Base-by-base conservation (phyloP, 352 stramenopile species). In the Phytopythium vexans region DNA sequence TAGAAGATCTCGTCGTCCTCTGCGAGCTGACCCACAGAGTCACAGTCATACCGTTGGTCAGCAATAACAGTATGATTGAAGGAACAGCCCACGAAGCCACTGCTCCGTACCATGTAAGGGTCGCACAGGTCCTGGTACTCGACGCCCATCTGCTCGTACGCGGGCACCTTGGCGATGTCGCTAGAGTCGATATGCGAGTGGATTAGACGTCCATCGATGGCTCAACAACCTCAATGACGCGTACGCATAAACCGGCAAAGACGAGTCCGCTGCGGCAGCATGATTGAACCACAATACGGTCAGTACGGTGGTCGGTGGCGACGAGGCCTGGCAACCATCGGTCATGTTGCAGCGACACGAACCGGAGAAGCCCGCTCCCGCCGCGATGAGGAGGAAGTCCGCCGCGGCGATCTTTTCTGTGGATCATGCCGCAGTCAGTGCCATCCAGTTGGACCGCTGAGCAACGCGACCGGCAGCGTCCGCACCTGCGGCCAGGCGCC, bases 91-190 rank as follows among this genome's bases (percentile, higher is more conserved):
- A 27, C 21, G 39, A 43, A 15, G 21, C 12, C 12, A 11, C 21
- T 49, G 31, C 7, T 38, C 59, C 63, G 37, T 50, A 82, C 77
- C 63, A 79, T 93, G 53, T 90, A 84, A 10, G 88, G 86, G 45
- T 92, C 75, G 57, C 90, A 97, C 10, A 97, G 57, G 66, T 97
- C 88, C 40, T 91, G 73, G 74, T 97, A 97, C 27, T 92, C 84
- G 46, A 95, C 70, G 15, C 75, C 86, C 58, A 86, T 68, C 54
- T 74, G 57, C 35, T 89, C 53, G 60, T 97, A 97, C 3, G 77
- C 82, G 1, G 79, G 69, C 40, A 96, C 76, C 14, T 84, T 74
- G 34, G 87, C 91, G 34, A 97, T 93, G 60, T 96, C 83, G 2
- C 77, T 94, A 33, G 21, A 41, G 35, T 36, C 33, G 52, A 50